Conservation (phyloP, 768 basidiomycete species). For the Crucibulum laeve region DNA sequence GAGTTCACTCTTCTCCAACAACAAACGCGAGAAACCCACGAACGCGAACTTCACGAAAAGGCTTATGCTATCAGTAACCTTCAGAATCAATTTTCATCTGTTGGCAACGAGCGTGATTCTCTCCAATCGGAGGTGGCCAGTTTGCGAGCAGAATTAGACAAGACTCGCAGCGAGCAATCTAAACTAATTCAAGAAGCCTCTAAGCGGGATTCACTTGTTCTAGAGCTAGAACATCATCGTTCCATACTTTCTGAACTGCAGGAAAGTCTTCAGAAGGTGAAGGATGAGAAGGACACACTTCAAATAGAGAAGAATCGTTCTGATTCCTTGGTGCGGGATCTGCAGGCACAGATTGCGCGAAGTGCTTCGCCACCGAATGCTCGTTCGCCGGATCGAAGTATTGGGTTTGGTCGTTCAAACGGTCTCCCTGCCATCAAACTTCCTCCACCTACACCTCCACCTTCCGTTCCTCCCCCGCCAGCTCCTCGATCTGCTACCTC, state of each 20-base stretch:
- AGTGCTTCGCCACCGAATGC: conserved; percentile 53
- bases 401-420: conserved; percentile 52
- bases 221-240: conserved; percentile 76
- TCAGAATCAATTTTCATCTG: conserved; percentile 44
- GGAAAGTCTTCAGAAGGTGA: conserved; percentile 70
- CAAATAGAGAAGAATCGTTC: conserved; percentile 69
- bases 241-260: conserved; percentile 74
- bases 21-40: conserved; percentile 36
- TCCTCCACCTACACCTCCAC: conserved; percentile 86
- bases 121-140: conserved; percentile 42
- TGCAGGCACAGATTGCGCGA: conserved; percentile 69
- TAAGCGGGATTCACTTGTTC: conserved; percentile 66
- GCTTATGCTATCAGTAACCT: conserved; percentile 36
- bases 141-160: conserved; percentile 56
- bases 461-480: conserved; percentile 81
- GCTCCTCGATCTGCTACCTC: conserved; percentile 47
- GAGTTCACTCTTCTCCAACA: conserved; percentile 46
- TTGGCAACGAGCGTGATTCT: conserved; percentile 39
- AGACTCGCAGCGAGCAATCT: conserved; percentile 53
- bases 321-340: conserved; percentile 67
- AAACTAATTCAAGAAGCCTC: conserved; percentile 68
- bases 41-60: conserved; percentile 49
- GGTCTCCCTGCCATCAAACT: conserved; percentile 69
- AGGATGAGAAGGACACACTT: conserved; percentile 77
- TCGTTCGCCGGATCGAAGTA: conserved; percentile 50